A percentile compares a stretch with the other conserved stretches of the same genome.
These are phyloP conservation scores for Echeveria elegans DNA, from an alignment of 164 flowering plant genomes.

Conservation along the genomic window DNA sequence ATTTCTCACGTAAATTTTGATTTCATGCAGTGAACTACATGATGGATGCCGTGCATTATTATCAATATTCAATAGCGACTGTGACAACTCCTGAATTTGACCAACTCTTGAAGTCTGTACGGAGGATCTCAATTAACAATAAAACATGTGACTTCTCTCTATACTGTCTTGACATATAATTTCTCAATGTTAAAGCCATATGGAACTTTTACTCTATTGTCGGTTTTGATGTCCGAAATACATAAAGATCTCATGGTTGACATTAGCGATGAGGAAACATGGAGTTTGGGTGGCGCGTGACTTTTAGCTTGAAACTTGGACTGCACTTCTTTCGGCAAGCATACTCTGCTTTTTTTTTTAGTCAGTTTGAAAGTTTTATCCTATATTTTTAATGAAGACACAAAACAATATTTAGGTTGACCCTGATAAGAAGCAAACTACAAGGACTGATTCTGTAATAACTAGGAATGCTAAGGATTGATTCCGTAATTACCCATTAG, in stretches of 20 bases:
- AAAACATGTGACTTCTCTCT: background rate
- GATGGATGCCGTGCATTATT: constrained; percentile 94
- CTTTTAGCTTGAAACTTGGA: constrained; percentile 87
- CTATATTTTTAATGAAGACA: too few species aligned
- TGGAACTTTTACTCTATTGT: constrained; percentile 74
- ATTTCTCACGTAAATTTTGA: background rate
- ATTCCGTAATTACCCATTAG: too few species aligned
- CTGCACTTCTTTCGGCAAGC: constrained; percentile 59
- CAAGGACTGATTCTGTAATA: too few species aligned
- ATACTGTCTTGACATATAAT: constrained; percentile 5
- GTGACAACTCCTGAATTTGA: constrained; percentile 74
- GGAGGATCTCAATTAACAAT: constrained; percentile 24
- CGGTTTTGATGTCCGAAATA: constrained; percentile 72
- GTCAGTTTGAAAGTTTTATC: too few species aligned
- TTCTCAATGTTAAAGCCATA: constrained; percentile 43
- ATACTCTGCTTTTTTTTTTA: background rate
- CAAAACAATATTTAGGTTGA: too few species aligned
- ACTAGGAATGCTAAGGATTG: too few species aligned
- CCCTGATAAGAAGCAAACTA: too few species aligned
- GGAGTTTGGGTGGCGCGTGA: constrained; percentile 93
- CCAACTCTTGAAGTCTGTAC: constrained; percentile 63
- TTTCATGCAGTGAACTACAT: constrained; percentile 73
- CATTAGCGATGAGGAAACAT: constrained; percentile 66
- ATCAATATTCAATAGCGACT: constrained; percentile 65
- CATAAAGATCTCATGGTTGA: constrained; percentile 44